Evolutionary conservation across 1,284 basidiomycete genomes (phyloP).

Genomic region (Cutaneotrichosporon daszewskae): DNA sequence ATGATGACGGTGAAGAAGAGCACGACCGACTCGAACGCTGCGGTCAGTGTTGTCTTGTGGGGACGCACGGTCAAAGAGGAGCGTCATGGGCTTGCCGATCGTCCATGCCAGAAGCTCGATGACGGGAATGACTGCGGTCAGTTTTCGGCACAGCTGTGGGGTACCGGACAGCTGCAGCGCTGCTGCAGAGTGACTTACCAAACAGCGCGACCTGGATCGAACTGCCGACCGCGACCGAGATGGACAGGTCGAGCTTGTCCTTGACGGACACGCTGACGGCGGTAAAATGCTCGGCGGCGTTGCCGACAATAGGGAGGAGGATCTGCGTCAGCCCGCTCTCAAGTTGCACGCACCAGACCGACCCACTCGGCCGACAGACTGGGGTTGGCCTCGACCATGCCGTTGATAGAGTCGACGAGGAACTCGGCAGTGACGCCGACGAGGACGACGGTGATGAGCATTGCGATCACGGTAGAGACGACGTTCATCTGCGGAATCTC

Average conservation of each 20-base stretch:
- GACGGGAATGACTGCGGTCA: constrained; percentile 77
- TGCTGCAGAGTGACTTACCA: too few species aligned
- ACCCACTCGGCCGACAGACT: constrained; percentile 65
- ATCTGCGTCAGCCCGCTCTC: not conserved
- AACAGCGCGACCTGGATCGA: constrained; percentile 83
- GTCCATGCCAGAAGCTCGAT: constrained; percentile 53
- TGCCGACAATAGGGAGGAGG: constrained; percentile 29
- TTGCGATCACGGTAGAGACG: constrained; percentile 48
- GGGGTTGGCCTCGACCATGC: constrained; percentile 45
- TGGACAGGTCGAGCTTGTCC: constrained; percentile 53
- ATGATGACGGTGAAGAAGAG: constrained; percentile 64
- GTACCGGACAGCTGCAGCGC: too few species aligned
- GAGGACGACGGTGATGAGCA: constrained; percentile 40
- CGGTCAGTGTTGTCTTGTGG: constrained; percentile 8
- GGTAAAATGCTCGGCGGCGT: constrained; percentile 67
- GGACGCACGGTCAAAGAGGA: constrained; percentile 43
- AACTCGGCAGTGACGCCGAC: constrained; percentile 70
- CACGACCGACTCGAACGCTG: constrained; percentile 48
- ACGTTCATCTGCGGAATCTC: constrained; percentile 52
- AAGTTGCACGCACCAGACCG: too few species aligned
- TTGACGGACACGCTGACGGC: constrained; percentile 83
- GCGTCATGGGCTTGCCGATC: constrained; percentile 50
- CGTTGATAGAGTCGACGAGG: constrained; percentile 44
- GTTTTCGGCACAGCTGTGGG: too few species aligned
- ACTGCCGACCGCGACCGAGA: constrained; percentile 80